Base-by-base conservation (phyloP, 1,284 basidiomycete genomes). In the Cutaneotrichosporon mucoides region DNA sequence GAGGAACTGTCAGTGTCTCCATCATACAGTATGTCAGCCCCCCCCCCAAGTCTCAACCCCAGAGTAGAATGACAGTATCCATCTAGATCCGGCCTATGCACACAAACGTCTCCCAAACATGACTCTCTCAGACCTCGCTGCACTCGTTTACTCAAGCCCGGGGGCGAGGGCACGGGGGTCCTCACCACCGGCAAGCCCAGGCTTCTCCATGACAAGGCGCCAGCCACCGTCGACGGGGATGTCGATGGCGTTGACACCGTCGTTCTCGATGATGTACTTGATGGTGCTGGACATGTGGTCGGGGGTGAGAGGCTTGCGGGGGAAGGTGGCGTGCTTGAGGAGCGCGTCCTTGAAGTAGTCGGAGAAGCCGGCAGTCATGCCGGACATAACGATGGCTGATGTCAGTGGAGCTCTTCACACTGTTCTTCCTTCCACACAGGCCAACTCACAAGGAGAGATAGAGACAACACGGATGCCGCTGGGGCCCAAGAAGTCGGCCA, bases 191-290 rank as follows among this genome's bases (percentile, higher is more conserved):
- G 64, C 66, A 8, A 67, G 36, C 10, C 68, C 68, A 1, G 66
- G 47, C 60, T 71, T 70, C 50, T 63, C 57, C 37, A 67, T 66
- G n/a, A 72, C 69, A 44, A 76, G 56, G 35, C 65, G 63, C 74
- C 74, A 76, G 10, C 70, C 70, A 5, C 74, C 74, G 50, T 76
- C 74, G 36, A 76, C 67, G 4, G 67, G 66, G 4, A 76, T 62
- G 55, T 76, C 73, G 33, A 68, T 67, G 34, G 68, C 73, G 58
- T 75, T 76, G 54, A 75, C 53, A 45, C 71, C 69, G 16, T 63
- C 57, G 58, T 72, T 71, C 56, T 75, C 71, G 51, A 76, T 75
- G 46, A 76, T 67, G 62, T 66, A 71, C 34, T 68, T 47, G 42
- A 71, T 56, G 5, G 67, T 70, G 15, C 61, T 61, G 2, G 67